These are phyloP conservation scores for Mentha longifolia DNA, from an alignment of 257 asterid species.

Conservation along the genomic window DNA sequence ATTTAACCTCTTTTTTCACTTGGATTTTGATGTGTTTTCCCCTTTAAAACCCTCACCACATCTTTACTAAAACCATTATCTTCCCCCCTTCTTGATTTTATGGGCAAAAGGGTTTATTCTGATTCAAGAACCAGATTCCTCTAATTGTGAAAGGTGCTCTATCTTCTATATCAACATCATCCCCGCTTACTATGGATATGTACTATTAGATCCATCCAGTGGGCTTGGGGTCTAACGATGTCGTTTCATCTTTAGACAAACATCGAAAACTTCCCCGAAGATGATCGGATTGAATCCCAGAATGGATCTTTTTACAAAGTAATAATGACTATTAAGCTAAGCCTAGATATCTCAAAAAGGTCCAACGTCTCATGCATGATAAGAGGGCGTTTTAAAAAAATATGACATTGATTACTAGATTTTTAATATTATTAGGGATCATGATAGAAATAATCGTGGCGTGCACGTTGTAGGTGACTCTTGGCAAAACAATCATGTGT, in stretches of 20 bases:
- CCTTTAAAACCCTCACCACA: slow-evolving; percentile 13
- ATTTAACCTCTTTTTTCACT: slow-evolving; percentile 33
- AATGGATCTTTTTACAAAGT: not conserved
- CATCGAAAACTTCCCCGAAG: not conserved
- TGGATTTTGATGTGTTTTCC: slow-evolving; percentile 31
- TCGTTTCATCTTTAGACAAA: not conserved
- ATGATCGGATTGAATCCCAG: not conserved
- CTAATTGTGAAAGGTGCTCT: not conserved
- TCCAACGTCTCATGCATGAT: not conserved
- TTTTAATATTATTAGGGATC: too few relatives aligned
- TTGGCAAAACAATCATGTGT: slow-evolving; percentile 25
- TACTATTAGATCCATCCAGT: not conserved
- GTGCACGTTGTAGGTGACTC: slow-evolving; percentile 8
- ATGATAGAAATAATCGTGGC: not conserved
- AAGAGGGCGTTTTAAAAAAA: not conserved
- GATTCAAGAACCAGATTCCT: not conserved
- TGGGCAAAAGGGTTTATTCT: slow-evolving; percentile 25
- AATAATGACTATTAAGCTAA: not conserved
- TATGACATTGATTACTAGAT: not conserved
- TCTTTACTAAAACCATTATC: not conserved
- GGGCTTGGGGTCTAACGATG: not conserved
- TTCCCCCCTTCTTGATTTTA: slow-evolving; percentile 1
- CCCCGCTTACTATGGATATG: not conserved
- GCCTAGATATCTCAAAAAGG: not conserved
- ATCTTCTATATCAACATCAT: not conserved